Evolutionary conservation across 768 basidiomycete genomes (phyloP).

Genomic region (Lepiota brunneoincarnata): DNA sequence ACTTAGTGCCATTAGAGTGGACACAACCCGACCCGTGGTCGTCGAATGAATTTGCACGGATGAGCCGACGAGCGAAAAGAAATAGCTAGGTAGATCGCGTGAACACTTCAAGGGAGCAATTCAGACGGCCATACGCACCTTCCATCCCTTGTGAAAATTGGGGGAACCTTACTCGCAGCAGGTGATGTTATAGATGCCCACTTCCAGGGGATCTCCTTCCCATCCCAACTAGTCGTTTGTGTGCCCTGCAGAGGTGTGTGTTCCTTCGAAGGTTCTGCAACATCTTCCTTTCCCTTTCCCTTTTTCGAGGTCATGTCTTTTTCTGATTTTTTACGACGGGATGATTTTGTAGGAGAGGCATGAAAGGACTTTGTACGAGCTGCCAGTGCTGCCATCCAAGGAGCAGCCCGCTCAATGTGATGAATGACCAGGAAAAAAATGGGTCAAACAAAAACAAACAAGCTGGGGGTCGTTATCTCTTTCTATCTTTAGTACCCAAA

Average conservation of each 20-base stretch:
- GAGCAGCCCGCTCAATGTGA: conserved; percentile 9
- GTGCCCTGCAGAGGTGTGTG: conserved; percentile 14
- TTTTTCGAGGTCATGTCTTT: conserved; percentile 34
- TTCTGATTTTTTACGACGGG: conserved; percentile 16
- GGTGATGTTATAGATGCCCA: conserved; percentile 76
- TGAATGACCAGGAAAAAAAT: conserved; percentile 29
- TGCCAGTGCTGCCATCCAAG: conserved; percentile 13
- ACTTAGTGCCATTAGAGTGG: conserved; percentile 65
- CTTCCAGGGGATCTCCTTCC: conserved; percentile 44
- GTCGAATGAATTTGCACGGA: conserved; percentile 86
- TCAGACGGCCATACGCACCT: conserved; percentile 44
- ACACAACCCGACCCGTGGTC: conserved; percentile 73
- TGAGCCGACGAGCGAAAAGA: conserved; percentile 82
- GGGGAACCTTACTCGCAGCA: conserved; percentile 58
- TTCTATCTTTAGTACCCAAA: conserved; percentile 6
- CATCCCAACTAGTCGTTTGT: conserved; percentile 21
- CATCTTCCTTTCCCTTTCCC: conserved; percentile 46
- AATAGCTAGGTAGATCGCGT: conserved; percentile 55
- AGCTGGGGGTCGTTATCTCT: conserved; percentile 12
- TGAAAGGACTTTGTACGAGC: conserved; percentile 12
- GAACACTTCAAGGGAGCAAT: not conserved
- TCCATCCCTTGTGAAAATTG: conserved; percentile 87
- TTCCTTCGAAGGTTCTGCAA: conserved; percentile 9
- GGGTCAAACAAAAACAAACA: conserved; percentile 33
- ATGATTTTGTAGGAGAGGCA: conserved; percentile 11